Evolutionary conservation across 805 yeast species (phyloP).

Genomic region (Saccharomycopsis synnaedendra): DNA sequence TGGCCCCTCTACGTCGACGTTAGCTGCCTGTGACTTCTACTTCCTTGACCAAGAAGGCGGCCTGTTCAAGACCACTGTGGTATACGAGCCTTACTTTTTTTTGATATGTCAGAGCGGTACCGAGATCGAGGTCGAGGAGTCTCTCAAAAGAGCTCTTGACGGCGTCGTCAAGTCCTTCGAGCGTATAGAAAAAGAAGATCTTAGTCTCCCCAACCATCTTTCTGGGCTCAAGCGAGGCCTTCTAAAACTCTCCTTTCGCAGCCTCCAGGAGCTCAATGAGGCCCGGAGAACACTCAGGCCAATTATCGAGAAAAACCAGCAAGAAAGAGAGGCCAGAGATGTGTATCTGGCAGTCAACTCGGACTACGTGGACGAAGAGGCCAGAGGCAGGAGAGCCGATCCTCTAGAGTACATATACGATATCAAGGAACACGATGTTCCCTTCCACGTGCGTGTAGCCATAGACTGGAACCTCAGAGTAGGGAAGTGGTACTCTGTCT

Average conservation of each 20-base stretch:
- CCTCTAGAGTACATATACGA: slow-evolving; percentile 62
- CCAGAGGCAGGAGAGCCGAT: slow-evolving; percentile 25
- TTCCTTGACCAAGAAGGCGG: slow-evolving; percentile 97
- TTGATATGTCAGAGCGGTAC: slow-evolving; percentile 39
- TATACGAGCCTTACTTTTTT: slow-evolving; percentile 80
- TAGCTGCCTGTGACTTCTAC: slow-evolving; percentile 87
- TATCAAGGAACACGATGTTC: slow-evolving; percentile 89
- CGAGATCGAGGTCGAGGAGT: slow-evolving; percentile 80
- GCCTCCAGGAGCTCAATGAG: slow-evolving; percentile 57
- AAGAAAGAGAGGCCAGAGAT: slow-evolving; percentile 50
- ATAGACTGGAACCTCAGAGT: slow-evolving; percentile 81
- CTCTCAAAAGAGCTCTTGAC: slow-evolving; percentile 57
- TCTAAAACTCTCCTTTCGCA: slow-evolving; percentile 62
- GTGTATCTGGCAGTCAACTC: slow-evolving; percentile 49
- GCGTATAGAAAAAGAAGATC: slow-evolving; percentile 63
- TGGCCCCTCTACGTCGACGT: slow-evolving; percentile 49
- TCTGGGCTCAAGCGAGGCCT: slow-evolving; percentile 60
- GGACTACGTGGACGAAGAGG: slow-evolving; percentile 22
- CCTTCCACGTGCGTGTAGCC: slow-evolving; percentile 92
- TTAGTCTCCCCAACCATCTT: slow-evolving; percentile 75
- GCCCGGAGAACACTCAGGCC: slow-evolving; percentile 67
- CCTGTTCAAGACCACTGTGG: slow-evolving; percentile 74
- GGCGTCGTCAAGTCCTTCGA: slow-evolving; percentile 42
- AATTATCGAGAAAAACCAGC: slow-evolving; percentile 54
- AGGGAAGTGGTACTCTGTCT: slow-evolving; percentile 91